Base-by-base conservation (phyloP, 192 early-diverging fungal species). In the Mycoemilia scoparia region DNA sequence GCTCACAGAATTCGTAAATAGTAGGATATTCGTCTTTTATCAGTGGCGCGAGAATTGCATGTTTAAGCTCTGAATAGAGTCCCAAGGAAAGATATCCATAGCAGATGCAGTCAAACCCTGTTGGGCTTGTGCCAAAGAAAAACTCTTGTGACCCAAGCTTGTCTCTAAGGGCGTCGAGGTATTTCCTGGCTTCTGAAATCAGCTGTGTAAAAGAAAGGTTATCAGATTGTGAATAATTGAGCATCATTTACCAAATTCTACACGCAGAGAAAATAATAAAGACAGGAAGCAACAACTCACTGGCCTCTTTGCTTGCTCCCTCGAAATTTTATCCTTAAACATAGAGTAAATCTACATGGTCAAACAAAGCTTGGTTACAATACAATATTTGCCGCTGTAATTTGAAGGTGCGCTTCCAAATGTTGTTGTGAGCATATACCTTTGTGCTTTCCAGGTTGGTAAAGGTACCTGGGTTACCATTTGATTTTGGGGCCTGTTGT, bases 21-120 rank as follows among this genome's bases (percentile, higher is more conserved):
- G 52, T 63, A 10, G 49, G 41, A 16, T 52, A 56, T n/a, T 36
- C 35, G 16, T 29, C 25, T 2, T 14, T 13, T 10, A 57, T 24
- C 7, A 43, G 36, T 11, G 26, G 22, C 16, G 47, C 48, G 17
- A 63, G 42, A 12, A 54, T 48, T 34, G 43, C 40, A 22, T 63
- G 60, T 7, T 78, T 70, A 20, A 91, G 61, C 14, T 78, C 60
- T n/a, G 86, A 73, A 24, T 72, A 75, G 28, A 71, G 32, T 17
- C 85, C 73, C 27, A 84, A 49, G n/a, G 84, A 64, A 15, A 95
- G 60, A 46, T 89, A 75, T 10, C 78, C 84, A 52, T 77, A 95
- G 7, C 67, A 78, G 21, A 87, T 59, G 7, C 76, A 73, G 49
- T 95, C 90, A 5, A 91, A 54, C 9, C 76, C 69, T 7, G 73